These are phyloP conservation scores for Pholiota molesta DNA, from an alignment of 768 basidiomycete genomes.

Conservation along the genomic window DNA sequence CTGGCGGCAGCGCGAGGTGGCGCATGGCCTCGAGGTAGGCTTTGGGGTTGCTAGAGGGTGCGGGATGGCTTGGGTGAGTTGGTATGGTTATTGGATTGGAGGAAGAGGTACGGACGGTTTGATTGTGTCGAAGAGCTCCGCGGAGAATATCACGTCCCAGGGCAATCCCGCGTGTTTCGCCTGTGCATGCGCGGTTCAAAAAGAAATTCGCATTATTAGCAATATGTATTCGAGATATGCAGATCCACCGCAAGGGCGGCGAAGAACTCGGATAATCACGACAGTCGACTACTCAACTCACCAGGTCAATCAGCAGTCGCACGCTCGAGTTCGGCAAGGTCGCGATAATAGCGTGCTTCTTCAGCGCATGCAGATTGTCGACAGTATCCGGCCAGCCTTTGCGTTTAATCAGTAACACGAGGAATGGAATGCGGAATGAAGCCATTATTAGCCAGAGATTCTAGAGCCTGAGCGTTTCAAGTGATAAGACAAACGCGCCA, in stretches of 20 bases:
- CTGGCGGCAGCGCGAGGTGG: conserved; percentile 51
- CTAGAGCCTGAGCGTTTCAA: background rate
- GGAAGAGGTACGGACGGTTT: conserved; percentile 66
- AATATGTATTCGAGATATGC: too few relatives aligned
- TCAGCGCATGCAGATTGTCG: conserved; percentile 51
- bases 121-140: conserved; percentile 61
- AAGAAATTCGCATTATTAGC: background rate
- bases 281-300: conserved; percentile 27
- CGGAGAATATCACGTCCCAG: conserved; percentile 66
- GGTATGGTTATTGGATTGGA: too few relatives aligned
- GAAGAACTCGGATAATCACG: background rate
- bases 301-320: conserved; percentile 63
- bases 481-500: background rate
- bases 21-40: conserved; percentile 52
- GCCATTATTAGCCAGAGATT: background rate
- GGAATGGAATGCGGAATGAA: too few relatives aligned
- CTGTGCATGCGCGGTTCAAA: conserved; percentile 28
- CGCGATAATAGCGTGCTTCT: conserved; percentile 51
- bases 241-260: background rate
- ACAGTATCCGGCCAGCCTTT: conserved; percentile 65
- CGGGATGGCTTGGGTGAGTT: too few relatives aligned
- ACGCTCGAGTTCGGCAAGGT: conserved; percentile 70
- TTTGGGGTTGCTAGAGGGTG: conserved; percentile 48
- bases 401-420: too few relatives aligned
- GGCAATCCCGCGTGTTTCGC: conserved; percentile 64